phyloP scores from a whole-genome alignment of 139 green algal genomes.

The Tetratostichococcus sp. region DNA sequence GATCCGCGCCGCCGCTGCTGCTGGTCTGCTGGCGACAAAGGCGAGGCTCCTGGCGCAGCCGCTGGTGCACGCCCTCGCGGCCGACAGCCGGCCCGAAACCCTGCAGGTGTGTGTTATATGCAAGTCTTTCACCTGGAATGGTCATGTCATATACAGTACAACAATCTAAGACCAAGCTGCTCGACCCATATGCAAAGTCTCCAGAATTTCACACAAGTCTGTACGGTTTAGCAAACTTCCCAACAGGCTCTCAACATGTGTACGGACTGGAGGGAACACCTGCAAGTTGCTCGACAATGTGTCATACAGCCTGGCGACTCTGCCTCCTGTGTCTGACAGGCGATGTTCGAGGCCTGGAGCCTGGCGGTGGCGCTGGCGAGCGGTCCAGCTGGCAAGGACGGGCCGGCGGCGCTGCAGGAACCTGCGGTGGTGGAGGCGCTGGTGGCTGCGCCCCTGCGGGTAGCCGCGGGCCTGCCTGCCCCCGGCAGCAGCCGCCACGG shows the following conservation, averaged over 20 bases:
- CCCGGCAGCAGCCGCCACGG: not conserved
- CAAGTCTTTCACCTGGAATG: no score
- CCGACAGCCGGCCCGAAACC: not conserved
- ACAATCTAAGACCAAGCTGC: no score
- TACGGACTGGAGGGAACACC: no score
- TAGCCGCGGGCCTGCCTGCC: no score
- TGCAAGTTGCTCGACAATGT: no score
- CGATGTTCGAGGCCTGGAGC: not conserved
- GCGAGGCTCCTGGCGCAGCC: not conserved
- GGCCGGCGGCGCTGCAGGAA: not conserved
- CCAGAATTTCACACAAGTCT: no score
- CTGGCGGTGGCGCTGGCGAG: not conserved
- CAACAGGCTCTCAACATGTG: no score
- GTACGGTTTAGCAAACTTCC: no score
- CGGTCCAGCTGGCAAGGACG: not conserved
- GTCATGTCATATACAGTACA: no score
- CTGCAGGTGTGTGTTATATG: not conserved
- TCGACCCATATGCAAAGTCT: no score
- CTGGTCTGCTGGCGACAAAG: not conserved
- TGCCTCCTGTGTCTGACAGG: no score
- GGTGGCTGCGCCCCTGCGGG: not conserved
- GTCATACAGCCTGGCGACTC: no score
- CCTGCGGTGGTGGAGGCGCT: not conserved
- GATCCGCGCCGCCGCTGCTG: not conserved
- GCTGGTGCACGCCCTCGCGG: not conserved